Base-by-base conservation (phyloP, 768 basidiomycete genomes). In the Tephrocybe sp. region DNA sequence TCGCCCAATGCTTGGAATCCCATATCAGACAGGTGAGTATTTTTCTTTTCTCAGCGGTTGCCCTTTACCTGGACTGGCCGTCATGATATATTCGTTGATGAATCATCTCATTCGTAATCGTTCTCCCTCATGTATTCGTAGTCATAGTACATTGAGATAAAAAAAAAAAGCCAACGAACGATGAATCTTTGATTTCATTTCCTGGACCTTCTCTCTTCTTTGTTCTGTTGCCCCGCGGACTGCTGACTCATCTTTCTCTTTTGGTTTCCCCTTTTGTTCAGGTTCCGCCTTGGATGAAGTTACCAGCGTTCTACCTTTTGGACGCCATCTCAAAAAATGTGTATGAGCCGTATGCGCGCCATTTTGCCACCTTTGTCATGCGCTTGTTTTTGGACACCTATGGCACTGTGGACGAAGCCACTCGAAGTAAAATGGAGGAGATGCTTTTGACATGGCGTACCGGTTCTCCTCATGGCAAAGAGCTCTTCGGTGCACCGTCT, bases 281-380 rank as follows among this genome's bases (percentile, higher is more conserved):
- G 96, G 92, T 93, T 11, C 85, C 86, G 16, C 83, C 88, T 18
- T 87, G 83, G 76, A 87, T 90, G 78, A 95, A 97, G 70, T 76
- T 99, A 7, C 96, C 97, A 1, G 80, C 89, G 0, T 93, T 98
- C 60, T 99, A 98, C 64, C 80, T 98, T 6, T 77, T 99, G 63
- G 97, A 98, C 64, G 95, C 95, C 12, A 93, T 99, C 51, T 91
- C 91, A 47, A 99, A 99, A 69, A 98, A 98, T 72, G 85, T 95
- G 27, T 95, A 85, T 56, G 84, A 91, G 22, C 95, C 95, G 18
- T 98, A 98, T 70, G 89, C 91, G 25, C 83, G 84, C 52, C 80
- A 86, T 54, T 94, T 99, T 61, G 78, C 88, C 9, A 77, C 83
- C 9, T 81, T 93, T 64, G 88, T 95, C 53, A 86, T 88, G 49